These are phyloP conservation scores for Leishmania aethiopica DNA, from an alignment of 208 protist species.

Conservation along the genomic window DNA sequence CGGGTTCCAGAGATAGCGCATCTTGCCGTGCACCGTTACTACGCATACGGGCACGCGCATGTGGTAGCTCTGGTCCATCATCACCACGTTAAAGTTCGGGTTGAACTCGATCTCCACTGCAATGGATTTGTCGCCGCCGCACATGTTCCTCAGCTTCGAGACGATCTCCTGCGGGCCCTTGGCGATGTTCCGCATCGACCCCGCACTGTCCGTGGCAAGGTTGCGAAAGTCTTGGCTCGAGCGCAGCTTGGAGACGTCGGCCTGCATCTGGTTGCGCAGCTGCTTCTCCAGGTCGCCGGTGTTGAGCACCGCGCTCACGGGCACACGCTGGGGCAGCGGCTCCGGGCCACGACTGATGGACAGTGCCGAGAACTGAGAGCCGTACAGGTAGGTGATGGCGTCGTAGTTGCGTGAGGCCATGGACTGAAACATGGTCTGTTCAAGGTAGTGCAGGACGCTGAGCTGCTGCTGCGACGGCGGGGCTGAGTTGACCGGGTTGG, in stretches of 20 bases:
- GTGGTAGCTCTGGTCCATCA: conserved; percentile 36
- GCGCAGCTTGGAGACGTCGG: conserved; percentile 48
- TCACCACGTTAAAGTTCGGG: conserved; percentile 70
- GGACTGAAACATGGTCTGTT: conserved; percentile 32
- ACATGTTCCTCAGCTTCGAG: conserved; percentile 44
- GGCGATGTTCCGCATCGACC: conserved; percentile 53
- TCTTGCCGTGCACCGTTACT: conserved; percentile 78
- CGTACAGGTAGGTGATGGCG: conserved; percentile 26
- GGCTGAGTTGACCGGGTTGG: conserved; percentile 66
- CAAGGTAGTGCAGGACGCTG: conserved; percentile 32
- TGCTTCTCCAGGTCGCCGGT: conserved; percentile 46
- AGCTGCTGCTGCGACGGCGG: conserved; percentile 33
- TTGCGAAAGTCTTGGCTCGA: conserved; percentile 65
- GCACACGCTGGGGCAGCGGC: conserved; percentile 57
- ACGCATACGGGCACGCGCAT: conserved; percentile 70
- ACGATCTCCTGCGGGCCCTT: conserved; percentile 51
- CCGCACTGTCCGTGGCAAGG: conserved; percentile 55
- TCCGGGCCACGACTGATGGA: conserved; percentile 60
- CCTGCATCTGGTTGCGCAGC: conserved; percentile 59
- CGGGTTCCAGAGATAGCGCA: conserved; percentile 72
- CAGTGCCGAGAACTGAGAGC: conserved; percentile 32
- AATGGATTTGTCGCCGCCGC: conserved; percentile 48
- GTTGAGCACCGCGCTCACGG: conserved; percentile 50
- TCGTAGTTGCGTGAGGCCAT: conserved; percentile 33
- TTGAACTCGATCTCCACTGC: conserved; percentile 54